phyloP scores from a whole-genome alignment of 352 stramenopile genomes.

The Phytophthora europaea region DNA sequence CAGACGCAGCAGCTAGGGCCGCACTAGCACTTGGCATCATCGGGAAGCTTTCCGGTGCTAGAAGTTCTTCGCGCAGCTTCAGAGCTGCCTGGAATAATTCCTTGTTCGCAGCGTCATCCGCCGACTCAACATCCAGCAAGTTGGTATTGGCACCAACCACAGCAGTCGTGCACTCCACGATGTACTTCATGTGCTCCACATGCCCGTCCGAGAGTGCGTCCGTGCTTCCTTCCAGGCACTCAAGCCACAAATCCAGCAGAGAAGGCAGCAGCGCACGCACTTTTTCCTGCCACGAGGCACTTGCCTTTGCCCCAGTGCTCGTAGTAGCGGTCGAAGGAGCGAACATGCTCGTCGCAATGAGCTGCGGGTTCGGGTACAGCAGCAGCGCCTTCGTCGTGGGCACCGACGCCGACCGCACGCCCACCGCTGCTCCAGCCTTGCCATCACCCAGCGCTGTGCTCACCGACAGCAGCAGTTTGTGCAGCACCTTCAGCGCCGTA shows the following conservation, averaged over 20 bases:
- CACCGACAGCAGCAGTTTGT: constrained; percentile 70
- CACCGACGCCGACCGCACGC: constrained; percentile 28
- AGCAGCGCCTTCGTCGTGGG: constrained; percentile 55
- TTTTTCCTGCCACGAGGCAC: constrained; percentile 79
- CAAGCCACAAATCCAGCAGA: constrained; percentile 82
- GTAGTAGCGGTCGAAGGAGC: constrained; percentile 23
- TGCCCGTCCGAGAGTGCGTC: constrained; percentile 72
- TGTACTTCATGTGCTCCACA: constrained; percentile 80
- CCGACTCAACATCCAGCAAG: constrained; percentile 23
- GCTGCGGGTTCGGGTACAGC: constrained; percentile 54
- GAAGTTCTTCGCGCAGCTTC: constrained; percentile 63
- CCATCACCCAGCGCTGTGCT: constrained; percentile 21
- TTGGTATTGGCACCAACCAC: constrained; percentile 63
- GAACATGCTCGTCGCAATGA: constrained; percentile 48
- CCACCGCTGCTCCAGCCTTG: neutral
- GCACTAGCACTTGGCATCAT: constrained; percentile 62
- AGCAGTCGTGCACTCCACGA: constrained; percentile 75
- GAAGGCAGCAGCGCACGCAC: constrained; percentile 62
- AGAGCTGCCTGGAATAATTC: constrained; percentile 48
- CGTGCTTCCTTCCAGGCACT: constrained; percentile 64
- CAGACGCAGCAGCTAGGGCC: constrained; percentile 52
- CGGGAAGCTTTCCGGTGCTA: constrained; percentile 62
- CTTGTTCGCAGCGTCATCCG: constrained; percentile 32
- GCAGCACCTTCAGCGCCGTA: constrained; percentile 68
- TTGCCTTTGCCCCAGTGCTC: constrained; percentile 24